Evolutionary conservation across 2,329 filamentous ascomycete genomes (phyloP), one percentile per base, ranked within the genome.

Genomic region (Colletotrichum abscissum): DNA sequence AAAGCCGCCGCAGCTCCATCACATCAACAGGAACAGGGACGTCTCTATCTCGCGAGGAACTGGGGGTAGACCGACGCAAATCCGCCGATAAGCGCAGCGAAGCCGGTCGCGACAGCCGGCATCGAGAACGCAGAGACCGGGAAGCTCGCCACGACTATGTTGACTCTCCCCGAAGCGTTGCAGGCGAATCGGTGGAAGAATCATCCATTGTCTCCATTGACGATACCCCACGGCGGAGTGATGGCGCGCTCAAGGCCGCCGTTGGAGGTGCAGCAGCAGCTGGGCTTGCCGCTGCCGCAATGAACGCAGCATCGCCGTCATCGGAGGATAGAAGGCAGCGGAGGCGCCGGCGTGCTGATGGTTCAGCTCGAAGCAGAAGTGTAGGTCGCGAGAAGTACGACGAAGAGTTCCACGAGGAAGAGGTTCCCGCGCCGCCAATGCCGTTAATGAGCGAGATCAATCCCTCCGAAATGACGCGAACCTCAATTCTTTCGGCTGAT

Each of bases 361-460:
- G 69, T 74, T 84, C 84, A 4, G 80, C 86, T 7, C 78, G 78
- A 81, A 89, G 79, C 70, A 81, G 83, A 55, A 86, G 84, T 38
- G 81, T 86, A 11, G 84, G 82, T 7, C 81, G 82, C 19, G 86
- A 88, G 55, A 83, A 82, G 60, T 85, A 86, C 73, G 80, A 80
- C 1, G 88, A 90, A 14, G 87, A 88, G 12, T 86, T 87, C 52
- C 88, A 89, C 6, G 86, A 89, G 2, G 85, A 89, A 72, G 88
- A 90, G 64, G 89, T 94, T 16, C 86, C 86, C 11, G 82, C 84
- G 5, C 93, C 95, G 7, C 94, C 94, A 6, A 95, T 98, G 92
- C 96, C 96, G 3, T 88, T 98, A 75, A 92, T 93, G 82, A 98
- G 95, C 82, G 94, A 95, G 69, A 90, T 97, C 70, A 93, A 94